Percentiles rank a stretch among this genome's conserved stretches.
These are phyloP conservation scores for Ceratocystis lukuohia DNA, from an alignment of 2,329 filamentous ascomycete genomes.

Conservation along the genomic window DNA sequence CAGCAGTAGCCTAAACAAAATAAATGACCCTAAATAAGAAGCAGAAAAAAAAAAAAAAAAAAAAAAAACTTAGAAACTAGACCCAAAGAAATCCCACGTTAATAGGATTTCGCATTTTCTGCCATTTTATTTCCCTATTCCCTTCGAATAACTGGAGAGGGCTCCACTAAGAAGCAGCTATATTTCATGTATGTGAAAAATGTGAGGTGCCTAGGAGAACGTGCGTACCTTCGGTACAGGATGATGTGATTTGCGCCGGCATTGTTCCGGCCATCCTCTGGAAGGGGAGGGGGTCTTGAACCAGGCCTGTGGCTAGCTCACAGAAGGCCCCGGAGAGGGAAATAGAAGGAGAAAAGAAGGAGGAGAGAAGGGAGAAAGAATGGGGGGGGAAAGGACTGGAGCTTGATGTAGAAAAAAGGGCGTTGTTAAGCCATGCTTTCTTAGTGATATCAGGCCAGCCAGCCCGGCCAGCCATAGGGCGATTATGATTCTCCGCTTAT, in stretches of 20 bases:
- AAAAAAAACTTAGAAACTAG: constrained; percentile 1
- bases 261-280: not conserved
- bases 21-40: not conserved
- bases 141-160: not conserved
- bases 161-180: not conserved
- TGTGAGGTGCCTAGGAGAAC: not conserved
- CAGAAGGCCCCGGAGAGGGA: too few species aligned
- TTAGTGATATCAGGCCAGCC: too few species aligned
- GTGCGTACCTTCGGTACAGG: not conserved
- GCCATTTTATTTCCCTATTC: not conserved
- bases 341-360: too few species aligned
- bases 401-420: too few species aligned
- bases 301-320: too few species aligned
- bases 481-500: too few species aligned
- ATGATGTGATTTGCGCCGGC: not conserved
- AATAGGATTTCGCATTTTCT: not conserved
- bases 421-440: too few species aligned
- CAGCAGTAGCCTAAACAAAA: not conserved
- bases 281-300: not conserved
- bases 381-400: too few species aligned
- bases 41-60: not conserved
- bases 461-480: too few species aligned
- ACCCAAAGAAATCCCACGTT: not conserved
- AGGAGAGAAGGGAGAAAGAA: too few species aligned
- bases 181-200: not conserved